These are phyloP conservation scores for Coniochaeta sp. DNA, from an alignment of 2,329 filamentous ascomycete species.

Conservation along the genomic window DNA sequence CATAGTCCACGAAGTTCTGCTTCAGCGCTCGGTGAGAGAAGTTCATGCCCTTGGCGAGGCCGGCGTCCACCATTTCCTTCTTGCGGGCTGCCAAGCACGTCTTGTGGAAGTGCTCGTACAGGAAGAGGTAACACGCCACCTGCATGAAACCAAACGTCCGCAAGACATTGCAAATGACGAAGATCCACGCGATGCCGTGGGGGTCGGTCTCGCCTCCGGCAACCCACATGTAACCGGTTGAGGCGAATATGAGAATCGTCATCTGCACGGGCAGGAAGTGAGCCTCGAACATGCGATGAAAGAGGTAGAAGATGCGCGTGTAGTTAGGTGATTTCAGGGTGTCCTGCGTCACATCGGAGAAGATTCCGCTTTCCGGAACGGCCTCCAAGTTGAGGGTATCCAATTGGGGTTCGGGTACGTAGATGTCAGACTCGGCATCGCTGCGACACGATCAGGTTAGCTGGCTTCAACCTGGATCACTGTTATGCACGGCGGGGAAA, in stretches of 20 bases:
- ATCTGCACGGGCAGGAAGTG: slow-evolving; percentile 66
- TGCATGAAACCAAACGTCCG: slow-evolving; percentile 55
- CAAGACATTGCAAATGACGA: slow-evolving; percentile 51
- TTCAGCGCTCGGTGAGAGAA: slow-evolving; percentile 53
- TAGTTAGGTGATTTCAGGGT: slow-evolving; percentile 44
- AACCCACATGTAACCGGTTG: slow-evolving; percentile 50
- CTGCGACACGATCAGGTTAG: slow-evolving; percentile 15
- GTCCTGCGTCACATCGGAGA: slow-evolving; percentile 46
- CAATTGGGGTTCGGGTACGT: slow-evolving; percentile 37
- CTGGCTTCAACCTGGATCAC: neutral
- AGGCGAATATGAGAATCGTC: slow-evolving; percentile 55
- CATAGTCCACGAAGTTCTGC: slow-evolving; percentile 54
- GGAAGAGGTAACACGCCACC: slow-evolving; percentile 54
- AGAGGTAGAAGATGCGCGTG: slow-evolving; percentile 49
- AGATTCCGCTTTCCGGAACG: slow-evolving; percentile 41
- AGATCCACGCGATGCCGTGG: slow-evolving; percentile 50
- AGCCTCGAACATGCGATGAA: slow-evolving; percentile 65
- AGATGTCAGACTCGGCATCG: slow-evolving; percentile 28
- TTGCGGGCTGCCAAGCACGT: slow-evolving; percentile 53
- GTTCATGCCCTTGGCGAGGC: slow-evolving; percentile 56
- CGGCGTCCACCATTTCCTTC: slow-evolving; percentile 59
- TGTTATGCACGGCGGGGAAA: neutral
- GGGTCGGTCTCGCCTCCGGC: slow-evolving; percentile 43
- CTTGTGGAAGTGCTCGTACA: slow-evolving; percentile 63
- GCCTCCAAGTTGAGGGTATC: slow-evolving; percentile 30